Conservation (phyloP, 306 rosid species). For the cucumber (Cucumis sativus) region Cucumber_9930_V3 NC_026659.2:1241501-1242000, state of each 20-base stretch:
- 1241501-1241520: conserved; percentile 9
- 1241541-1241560: conserved; percentile 13
- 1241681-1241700: conserved; percentile 72
- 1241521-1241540: conserved; percentile 10
- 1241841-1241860: conserved; percentile 98
- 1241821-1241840: conserved; percentile 97
- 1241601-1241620: no score
- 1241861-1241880: conserved; percentile 93
- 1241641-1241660: not conserved
- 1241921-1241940: not conserved
- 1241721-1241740: conserved; percentile 90
- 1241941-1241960: not conserved
- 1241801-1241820: conserved; percentile 90
- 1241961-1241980: conserved; percentile 42
- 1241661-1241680: conserved; percentile 58
- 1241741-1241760: conserved; percentile 83
- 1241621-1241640: not conserved
- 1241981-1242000: conserved; percentile 72
- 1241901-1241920: not conserved
- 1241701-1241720: conserved; percentile 94
- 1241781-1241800: conserved; percentile 89
- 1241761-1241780: conserved; percentile 66
- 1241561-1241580: conserved; percentile 12
- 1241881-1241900: conserved; percentile 40
- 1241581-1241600: not conserved